These are phyloP conservation scores for Fusarium coffeatum DNA, from an alignment of 2,329 filamentous ascomycete species.

Conservation along the genomic window DNA sequence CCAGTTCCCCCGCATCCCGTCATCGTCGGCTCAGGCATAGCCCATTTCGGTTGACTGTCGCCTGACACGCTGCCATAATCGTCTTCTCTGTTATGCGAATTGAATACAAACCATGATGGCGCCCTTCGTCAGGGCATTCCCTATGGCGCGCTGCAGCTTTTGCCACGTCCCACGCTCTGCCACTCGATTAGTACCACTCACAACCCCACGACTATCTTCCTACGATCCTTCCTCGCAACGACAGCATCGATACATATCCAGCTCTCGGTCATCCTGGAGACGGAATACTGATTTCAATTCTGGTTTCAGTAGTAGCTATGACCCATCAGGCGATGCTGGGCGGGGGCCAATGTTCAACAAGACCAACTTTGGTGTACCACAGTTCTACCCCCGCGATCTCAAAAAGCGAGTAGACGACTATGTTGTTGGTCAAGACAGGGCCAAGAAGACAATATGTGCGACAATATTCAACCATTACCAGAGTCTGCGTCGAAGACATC, in stretches of 20 bases:
- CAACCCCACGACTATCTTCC: slow-evolving; percentile 5
- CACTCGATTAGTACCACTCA: slow-evolving; percentile 8
- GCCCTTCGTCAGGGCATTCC: slow-evolving; percentile 44
- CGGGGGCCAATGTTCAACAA: slow-evolving; percentile 71
- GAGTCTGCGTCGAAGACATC: slow-evolving; percentile 79
- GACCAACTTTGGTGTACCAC: slow-evolving; percentile 67
- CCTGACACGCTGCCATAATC: slow-evolving; percentile 24
- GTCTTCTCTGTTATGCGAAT: slow-evolving; percentile 40
- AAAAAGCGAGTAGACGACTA: slow-evolving; percentile 95
- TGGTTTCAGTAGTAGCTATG: slow-evolving; percentile 70
- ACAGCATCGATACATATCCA: slow-evolving; percentile 45
- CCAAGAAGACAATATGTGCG: slow-evolving; percentile 92
- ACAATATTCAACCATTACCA: slow-evolving; percentile 98
- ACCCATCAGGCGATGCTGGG: slow-evolving; percentile 63
- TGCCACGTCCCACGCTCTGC: slow-evolving; percentile 21
- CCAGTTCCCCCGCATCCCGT: slow-evolving; percentile 42
- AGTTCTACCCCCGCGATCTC: slow-evolving; percentile 74
- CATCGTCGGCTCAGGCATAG: slow-evolving; percentile 39
- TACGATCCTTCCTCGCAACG: slow-evolving; percentile 11
- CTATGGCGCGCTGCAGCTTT: slow-evolving; percentile 28
- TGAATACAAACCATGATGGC: slow-evolving; percentile 37
- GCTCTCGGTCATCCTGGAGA: slow-evolving; percentile 48
- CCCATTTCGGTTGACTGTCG: slow-evolving; percentile 35
- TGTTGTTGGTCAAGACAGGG: slow-evolving; percentile 93
- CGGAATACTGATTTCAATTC: slow-evolving; percentile 65